Percentiles rank a stretch among this genome's conserved stretches.
phyloP scores from a whole-genome alignment of 2,329 filamentous ascomycete genomes.

The Aureobasidium sp. region DNA sequence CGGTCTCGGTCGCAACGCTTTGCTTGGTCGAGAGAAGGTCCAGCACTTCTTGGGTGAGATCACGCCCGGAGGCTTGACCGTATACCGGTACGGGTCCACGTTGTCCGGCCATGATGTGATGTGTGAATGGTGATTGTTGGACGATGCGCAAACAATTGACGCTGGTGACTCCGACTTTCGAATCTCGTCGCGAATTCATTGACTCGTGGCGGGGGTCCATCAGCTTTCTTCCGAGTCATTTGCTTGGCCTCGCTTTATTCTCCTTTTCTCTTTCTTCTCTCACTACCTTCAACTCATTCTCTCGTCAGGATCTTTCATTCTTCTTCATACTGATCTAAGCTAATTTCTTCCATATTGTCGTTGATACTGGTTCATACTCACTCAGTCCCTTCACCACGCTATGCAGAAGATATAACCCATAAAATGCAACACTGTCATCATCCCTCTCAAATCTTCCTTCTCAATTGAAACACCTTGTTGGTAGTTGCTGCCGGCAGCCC shows the following conservation, averaged over 20 bases:
- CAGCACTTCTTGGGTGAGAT: conserved; percentile 82
- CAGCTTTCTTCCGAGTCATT: neutral
- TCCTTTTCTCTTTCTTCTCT: neutral
- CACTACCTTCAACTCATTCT: too few relatives aligned
- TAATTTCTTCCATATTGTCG: too few relatives aligned
- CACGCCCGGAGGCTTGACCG: conserved; percentile 40
- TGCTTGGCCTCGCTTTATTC: neutral
- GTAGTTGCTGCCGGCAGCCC: conserved; percentile 50
- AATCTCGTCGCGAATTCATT: neutral
- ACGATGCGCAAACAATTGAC: neutral
- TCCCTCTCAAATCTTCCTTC: conserved; percentile 16
- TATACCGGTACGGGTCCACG: conserved; percentile 55
- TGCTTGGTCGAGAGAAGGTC: conserved; percentile 64
- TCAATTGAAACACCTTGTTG: conserved; percentile 23
- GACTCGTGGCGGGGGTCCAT: conserved; percentile 1
- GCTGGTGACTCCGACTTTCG: conserved; percentile 15
- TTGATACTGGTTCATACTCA: too few relatives aligned
- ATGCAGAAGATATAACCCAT: conserved; percentile 13
- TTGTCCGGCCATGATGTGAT: conserved; percentile 46
- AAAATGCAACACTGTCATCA: neutral
- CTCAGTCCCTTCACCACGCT: neutral
- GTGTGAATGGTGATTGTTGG: neutral
- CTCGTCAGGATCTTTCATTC: neutral
- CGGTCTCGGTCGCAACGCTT: conserved; percentile 33
- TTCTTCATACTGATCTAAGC: neutral